Conservation (phyloP, 345 rosid genomes). For the Eucalyptus erythrocorys region DNA sequence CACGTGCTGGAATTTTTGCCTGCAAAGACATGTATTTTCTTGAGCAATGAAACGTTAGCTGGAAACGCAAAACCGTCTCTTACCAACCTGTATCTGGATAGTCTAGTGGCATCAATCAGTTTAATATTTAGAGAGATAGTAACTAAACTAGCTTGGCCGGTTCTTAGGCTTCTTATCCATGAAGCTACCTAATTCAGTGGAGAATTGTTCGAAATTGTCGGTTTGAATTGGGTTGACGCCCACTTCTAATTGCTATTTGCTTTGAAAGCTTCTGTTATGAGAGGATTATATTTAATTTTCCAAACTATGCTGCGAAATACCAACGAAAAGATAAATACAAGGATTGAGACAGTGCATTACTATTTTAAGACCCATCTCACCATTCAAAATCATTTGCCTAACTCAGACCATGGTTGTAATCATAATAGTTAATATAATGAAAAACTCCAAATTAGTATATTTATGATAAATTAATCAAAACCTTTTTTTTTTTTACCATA, state of each 20-base stretch:
- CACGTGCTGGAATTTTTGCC: background rate
- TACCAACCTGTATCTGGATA: background rate
- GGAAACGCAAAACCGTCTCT: background rate
- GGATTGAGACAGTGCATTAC: background rate
- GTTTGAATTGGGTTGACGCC: too few species aligned
- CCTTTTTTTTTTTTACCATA: background rate
- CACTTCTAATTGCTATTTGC: background rate
- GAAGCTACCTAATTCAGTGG: too few species aligned
- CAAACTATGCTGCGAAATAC: background rate
- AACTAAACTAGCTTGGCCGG: too few species aligned
- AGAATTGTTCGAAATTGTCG: too few species aligned
- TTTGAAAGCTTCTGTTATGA: background rate
- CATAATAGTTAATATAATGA: background rate
- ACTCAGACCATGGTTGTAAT: background rate
- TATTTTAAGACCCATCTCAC: background rate
- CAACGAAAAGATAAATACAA: background rate
- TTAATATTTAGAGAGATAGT: background rate
- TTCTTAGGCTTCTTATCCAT: background rate
- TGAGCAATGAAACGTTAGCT: background rate
- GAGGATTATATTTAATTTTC: background rate
- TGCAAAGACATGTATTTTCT: background rate
- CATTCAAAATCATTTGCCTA: background rate
- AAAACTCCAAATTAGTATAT: background rate
- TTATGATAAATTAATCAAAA: background rate
- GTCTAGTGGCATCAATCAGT: background rate